Evolutionary conservation across 1,139 yeast species (phyloP).

Genomic region (Protomyces inouyei): DNA sequence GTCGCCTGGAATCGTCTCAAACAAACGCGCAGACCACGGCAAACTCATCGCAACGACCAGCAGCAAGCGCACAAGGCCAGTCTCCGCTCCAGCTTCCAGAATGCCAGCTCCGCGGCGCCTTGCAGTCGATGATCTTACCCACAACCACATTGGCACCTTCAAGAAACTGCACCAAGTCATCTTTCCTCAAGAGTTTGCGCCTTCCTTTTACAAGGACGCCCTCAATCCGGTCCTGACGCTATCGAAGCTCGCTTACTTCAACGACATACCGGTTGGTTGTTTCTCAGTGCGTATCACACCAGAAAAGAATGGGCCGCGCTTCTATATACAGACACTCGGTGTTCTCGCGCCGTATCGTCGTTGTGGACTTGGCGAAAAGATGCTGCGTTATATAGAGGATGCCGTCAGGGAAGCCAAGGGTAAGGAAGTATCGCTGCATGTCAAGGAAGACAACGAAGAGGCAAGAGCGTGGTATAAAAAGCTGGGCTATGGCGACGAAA

Average conservation of each 20-base stretch:
- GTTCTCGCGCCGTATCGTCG: conserved; percentile 29
- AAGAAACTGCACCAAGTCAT: conserved; percentile 28
- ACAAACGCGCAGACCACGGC: not conserved
- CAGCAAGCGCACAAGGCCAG: not conserved
- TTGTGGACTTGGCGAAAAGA: conserved; percentile 24
- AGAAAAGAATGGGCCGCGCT: conserved; percentile 17
- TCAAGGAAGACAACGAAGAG: conserved; percentile 16
- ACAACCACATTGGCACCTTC: conserved; percentile 26
- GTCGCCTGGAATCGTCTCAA: no score
- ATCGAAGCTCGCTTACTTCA: conserved; percentile 28
- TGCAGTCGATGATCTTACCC: conserved; percentile 27
- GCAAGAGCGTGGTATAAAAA: conserved; percentile 22
- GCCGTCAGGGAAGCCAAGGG: conserved; percentile 14
- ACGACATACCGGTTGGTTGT: conserved; percentile 28
- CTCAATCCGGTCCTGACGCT: conserved; percentile 18
- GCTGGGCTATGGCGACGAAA: conserved; percentile 13
- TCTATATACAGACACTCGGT: conserved; percentile 28
- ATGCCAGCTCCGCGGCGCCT: conserved; percentile 46
- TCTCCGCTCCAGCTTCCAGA: conserved; percentile 31
- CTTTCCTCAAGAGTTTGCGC: conserved; percentile 21
- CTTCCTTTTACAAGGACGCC: conserved; percentile 27
- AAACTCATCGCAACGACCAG: not conserved
- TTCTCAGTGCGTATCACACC: conserved; percentile 24
- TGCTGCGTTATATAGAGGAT: conserved; percentile 16
- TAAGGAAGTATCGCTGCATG: conserved; percentile 20